Evolutionary conservation across 2,329 filamentous ascomycete genomes (phyloP).

Genomic region (Alternaria novae-zelandiae): DNA sequence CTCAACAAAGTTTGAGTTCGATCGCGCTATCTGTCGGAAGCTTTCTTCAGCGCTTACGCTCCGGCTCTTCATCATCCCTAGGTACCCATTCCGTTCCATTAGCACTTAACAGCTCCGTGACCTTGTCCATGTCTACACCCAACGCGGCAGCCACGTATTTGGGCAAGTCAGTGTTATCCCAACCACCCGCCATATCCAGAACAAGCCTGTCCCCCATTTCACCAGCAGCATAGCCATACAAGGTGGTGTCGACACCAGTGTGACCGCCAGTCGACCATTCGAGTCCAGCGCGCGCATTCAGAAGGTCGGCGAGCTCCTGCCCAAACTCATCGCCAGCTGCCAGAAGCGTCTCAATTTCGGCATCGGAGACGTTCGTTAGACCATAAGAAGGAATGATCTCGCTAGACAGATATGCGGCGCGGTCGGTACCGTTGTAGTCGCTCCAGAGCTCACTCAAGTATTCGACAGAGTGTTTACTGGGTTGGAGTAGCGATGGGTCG

Average conservation of each 20-base stretch:
- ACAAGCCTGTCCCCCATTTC: slow-evolving; percentile 20
- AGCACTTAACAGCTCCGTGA: slow-evolving; percentile 25
- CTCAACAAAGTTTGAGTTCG: neutral
- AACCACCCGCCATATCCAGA: slow-evolving; percentile 30
- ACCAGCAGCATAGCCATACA: slow-evolving; percentile 46
- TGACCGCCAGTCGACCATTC: slow-evolving; percentile 50
- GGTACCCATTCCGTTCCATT: slow-evolving; percentile 21
- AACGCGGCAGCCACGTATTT: slow-evolving; percentile 26
- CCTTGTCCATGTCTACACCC: slow-evolving; percentile 24
- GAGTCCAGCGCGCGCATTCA: slow-evolving; percentile 35
- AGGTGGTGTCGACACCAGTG: slow-evolving; percentile 45
- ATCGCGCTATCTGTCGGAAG: neutral
- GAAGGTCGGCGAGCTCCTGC: slow-evolving; percentile 34
- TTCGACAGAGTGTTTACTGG: slow-evolving; percentile 42
- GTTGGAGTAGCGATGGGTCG: slow-evolving; percentile 42
- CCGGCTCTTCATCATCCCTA: neutral
- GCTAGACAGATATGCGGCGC: slow-evolving; percentile 28
- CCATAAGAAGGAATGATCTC: slow-evolving; percentile 42
- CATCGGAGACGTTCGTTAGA: slow-evolving; percentile 27
- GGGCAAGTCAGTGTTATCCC: slow-evolving; percentile 31
- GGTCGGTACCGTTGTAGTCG: slow-evolving; percentile 41
- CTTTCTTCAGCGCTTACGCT: neutral
- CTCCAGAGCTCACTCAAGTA: slow-evolving; percentile 33
- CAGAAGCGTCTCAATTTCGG: slow-evolving; percentile 38
- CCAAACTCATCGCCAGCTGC: slow-evolving; percentile 29